Evolutionary conservation across 2,329 filamentous ascomycete genomes (phyloP).

Genomic region (Fulvia fulva): DNA sequence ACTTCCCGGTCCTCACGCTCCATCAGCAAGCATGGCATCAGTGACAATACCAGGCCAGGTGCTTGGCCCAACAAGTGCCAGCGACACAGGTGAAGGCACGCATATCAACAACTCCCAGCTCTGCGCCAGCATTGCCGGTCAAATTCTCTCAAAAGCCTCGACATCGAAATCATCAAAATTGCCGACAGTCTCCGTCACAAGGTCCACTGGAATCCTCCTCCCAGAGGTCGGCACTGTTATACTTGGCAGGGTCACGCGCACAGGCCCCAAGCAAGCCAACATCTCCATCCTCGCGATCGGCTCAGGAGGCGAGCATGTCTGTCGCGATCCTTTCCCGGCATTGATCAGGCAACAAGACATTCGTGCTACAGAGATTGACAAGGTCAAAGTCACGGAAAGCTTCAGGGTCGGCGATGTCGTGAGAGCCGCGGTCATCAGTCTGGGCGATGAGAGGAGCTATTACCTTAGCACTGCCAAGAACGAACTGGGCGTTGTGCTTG

Average conservation of each 20-base stretch:
- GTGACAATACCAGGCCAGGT: constrained; percentile 77
- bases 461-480: constrained; percentile 92
- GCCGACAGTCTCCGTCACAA: constrained; percentile 38
- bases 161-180: constrained; percentile 49
- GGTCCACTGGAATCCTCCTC: constrained; percentile 67
- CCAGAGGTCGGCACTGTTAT: constrained; percentile 78
- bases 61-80: constrained; percentile 65
- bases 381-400: constrained; percentile 82
- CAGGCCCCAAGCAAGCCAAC: constrained; percentile 78
- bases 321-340: constrained; percentile 30
- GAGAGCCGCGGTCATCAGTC: constrained; percentile 71
- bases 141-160: constrained; percentile 36
- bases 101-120: constrained; percentile 73
- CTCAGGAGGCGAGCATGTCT: constrained; percentile 37
- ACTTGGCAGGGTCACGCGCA: constrained; percentile 78
- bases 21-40: background rate
- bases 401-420: constrained; percentile 94
- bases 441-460: constrained; percentile 92
- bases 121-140: constrained; percentile 77
- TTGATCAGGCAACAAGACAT: constrained; percentile 66
- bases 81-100: constrained; percentile 73
- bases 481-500: constrained; percentile 90
- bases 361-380: constrained; percentile 91
- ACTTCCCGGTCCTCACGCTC: background rate
- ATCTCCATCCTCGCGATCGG: constrained; percentile 83